Base-by-base conservation (phyloP, 2,329 filamentous ascomycete genomes). In the Colletotrichum cordylinicola region DNA sequence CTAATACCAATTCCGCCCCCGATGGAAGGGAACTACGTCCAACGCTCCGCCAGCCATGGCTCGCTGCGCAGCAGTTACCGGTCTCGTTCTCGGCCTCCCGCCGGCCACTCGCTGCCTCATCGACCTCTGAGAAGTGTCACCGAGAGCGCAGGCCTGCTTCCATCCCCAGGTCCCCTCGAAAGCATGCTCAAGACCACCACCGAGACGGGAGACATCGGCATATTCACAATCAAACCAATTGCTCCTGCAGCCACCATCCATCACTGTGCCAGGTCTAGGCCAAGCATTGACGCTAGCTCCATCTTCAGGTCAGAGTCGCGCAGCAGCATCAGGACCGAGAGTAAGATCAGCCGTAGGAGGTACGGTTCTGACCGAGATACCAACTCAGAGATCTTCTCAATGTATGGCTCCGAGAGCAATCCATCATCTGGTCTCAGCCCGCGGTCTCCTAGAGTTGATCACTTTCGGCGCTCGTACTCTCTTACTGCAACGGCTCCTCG, bases 181-280 rank as follows among this genome's bases (percentile, higher is more conserved):
- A 89, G 90, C 81, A 93, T 93, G 91, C 85, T 93, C 74, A 93
- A 90, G 83, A 93, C 89, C 5, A 92, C 90, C 2, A 93, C 91
- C 1, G 92, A 93, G 80, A 92, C 91, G 10, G 91, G 91, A n/a
- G 91, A 93, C 78, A 91, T 92, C 78, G 91, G 91, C 6, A 83
- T 90, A 66, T 93, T 92, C 81, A 91, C 89, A 67, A 90, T 91
- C 78, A 87, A 85, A 62, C 85, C 88, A 9, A 72, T 84, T 18
- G 82, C 81, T 12, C 83, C 85, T 15, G 82, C 83, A 8, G 81
- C 82, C 13, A 79, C 82, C 9, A 82, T 82, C 66, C 81, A 82
- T 48, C 79, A 80, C 8, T 77, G 78, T 15, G 78, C 81, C 74
- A 82, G 82, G 21, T 72, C 80, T 39, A 82, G 82, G 70, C 78